phyloP scores from a whole-genome alignment of 2,329 filamentous ascomycete genomes.

The Tolypocladium capitatum region DNA sequence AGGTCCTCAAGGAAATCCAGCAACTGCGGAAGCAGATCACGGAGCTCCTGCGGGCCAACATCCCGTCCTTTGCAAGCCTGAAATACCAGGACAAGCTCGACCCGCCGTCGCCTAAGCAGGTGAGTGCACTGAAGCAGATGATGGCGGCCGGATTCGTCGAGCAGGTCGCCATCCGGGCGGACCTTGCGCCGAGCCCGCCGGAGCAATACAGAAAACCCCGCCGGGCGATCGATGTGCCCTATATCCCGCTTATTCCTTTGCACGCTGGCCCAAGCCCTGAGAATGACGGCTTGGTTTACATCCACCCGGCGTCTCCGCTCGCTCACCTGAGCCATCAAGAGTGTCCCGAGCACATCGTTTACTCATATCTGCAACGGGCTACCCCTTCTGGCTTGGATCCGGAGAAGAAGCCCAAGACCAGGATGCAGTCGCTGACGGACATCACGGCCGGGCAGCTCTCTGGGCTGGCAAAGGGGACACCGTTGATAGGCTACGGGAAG shows the following conservation, averaged over 20 bases:
- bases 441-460: constrained; percentile 64
- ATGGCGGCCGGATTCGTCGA: constrained; percentile 87
- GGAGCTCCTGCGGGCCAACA: constrained; percentile 63
- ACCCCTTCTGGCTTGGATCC: constrained; percentile 34
- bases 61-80: constrained; percentile 49
- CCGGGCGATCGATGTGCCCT: constrained; percentile 85
- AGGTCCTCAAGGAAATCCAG: constrained; percentile 73
- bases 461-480: constrained; percentile 70
- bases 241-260: constrained; percentile 69
- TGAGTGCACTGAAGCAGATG: constrained; percentile 79
- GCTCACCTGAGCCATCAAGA: constrained; percentile 55
- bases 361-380: constrained; percentile 68
- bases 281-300: constrained; percentile 59
- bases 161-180: constrained; percentile 82
- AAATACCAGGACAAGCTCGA: constrained; percentile 42
- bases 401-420: constrained; percentile 53
- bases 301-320: constrained; percentile 76
- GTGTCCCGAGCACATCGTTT: constrained; percentile 79
- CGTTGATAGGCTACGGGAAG: constrained; percentile 73
- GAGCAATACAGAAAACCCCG: constrained; percentile 56
- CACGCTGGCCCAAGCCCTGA: constrained; percentile 25
- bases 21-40: constrained; percentile 76
- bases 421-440: constrained; percentile 80
- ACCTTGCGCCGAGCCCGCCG: constrained; percentile 63
- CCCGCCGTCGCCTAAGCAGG: constrained; percentile 50